Base-by-base conservation (phyloP, 2,329 filamentous ascomycete genomes). In the Penicillium capsulatum region DNA sequence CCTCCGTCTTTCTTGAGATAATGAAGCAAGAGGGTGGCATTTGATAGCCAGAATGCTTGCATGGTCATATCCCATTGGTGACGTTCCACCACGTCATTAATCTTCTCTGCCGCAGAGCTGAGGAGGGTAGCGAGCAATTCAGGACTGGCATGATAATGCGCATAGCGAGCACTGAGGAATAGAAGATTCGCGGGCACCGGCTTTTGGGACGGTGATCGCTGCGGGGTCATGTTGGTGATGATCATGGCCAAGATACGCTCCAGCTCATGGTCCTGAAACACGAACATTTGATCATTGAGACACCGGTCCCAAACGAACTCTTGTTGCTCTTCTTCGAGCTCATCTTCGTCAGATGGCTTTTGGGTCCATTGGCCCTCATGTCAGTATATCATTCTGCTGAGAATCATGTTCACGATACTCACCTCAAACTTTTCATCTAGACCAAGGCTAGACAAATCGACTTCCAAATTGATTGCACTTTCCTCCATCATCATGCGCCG, bases 41-140 rank as follows among this genome's bases (percentile, higher is more conserved):
- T 98, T 1, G 92, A 97, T 58, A 96, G 89, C 92, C 92, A 98
- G 61, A 98, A 98, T 2, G 92, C 92, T 26, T 98, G 73, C 51
- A 98, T 95, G 0, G 92, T 98, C 92, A 98, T 98, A 61, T 98
- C 92, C 92, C 92, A 97, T 61, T 98, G 92, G 59, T 91, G 83
- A 45, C 79, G 79, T 65, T 97, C 92, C n/a, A 98, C 89, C 19
- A 96, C 88, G 34, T 89, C 84, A 60, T 97, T 97, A 56, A 98
- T 97, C 66, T 91, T 92, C 58, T 94, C 88, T 77, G 94, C 94
- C 26, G 92, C 88, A 24, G 84, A 83, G 17, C 86, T 75, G 11
- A 98, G 77, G 17, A 97, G 77, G 30, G 84, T 84, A 13, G 80
- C 83, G 7, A 98, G 71, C 7, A 98, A 74, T 47, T 96, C 90